Conservation (phyloP, 2,329 filamentous ascomycete genomes). For the Elsinoe australis region DNA sequence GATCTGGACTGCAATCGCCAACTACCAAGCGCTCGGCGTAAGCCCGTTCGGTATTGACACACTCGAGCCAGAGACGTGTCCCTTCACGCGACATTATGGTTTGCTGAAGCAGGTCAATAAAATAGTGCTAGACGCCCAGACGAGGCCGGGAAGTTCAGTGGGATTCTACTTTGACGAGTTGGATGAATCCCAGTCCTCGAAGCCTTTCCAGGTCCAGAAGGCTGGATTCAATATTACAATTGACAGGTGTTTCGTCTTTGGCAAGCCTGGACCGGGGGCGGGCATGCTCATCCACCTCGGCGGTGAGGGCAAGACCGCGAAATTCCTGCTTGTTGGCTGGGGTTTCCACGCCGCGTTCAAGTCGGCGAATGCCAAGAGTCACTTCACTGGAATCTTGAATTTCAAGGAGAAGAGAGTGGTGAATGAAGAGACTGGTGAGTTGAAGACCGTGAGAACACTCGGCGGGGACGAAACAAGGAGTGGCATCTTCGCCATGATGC, state of each 20-base stretch:
- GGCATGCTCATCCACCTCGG: constrained; percentile 41
- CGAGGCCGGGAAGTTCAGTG: constrained; percentile 27
- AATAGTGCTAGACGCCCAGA: constrained; percentile 37
- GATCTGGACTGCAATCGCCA: constrained; percentile 38
- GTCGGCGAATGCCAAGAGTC: constrained; percentile 27
- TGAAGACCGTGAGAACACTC: constrained; percentile 34
- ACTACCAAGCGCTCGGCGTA: constrained; percentile 35
- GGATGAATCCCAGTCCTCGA: constrained; percentile 26
- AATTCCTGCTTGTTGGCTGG: constrained; percentile 41
- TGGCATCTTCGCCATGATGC: constrained; percentile 48
- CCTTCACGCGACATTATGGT: constrained; percentile 36
- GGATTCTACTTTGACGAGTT: constrained; percentile 41
- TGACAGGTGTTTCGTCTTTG: constrained; percentile 42
- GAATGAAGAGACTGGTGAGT: constrained; percentile 31
- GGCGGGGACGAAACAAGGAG: constrained; percentile 43
- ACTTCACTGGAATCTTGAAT: constrained; percentile 39
- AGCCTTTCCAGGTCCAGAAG: constrained; percentile 29
- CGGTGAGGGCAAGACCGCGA: constrained; percentile 27
- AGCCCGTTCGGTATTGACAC: constrained; percentile 41
- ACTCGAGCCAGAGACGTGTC: constrained; percentile 27
- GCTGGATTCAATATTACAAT: constrained; percentile 35
- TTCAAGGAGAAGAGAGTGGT: constrained; percentile 37
- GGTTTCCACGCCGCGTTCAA: constrained; percentile 37
- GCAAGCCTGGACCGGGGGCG: constrained; percentile 35
- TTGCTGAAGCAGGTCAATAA: constrained; percentile 32